Evolutionary conservation across 345 rosid species (phyloP).

Genomic region (Populus simonii): DNA sequence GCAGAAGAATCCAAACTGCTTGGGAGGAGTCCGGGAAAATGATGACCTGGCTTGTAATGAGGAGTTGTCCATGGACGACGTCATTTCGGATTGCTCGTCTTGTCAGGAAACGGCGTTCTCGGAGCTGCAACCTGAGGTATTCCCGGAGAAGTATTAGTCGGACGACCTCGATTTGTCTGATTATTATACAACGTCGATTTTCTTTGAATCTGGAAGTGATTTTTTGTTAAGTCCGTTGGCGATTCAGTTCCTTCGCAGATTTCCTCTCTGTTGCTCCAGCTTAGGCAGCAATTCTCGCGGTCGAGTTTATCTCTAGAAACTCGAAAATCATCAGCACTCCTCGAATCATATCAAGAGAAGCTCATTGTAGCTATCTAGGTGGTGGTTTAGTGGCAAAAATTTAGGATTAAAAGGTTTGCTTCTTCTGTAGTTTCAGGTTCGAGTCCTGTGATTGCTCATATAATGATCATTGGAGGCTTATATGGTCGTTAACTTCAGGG

Average conservation of each 20-base stretch:
- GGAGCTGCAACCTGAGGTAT: conserved; percentile 50
- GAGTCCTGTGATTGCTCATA: no score
- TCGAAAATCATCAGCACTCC: conserved; percentile 19
- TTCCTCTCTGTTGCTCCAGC: conserved; percentile 54
- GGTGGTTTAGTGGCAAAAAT: no score
- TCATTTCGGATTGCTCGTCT: conserved; percentile 43
- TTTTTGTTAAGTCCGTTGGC: conserved; percentile 55
- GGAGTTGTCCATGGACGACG: conserved; percentile 50
- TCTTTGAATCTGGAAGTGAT: conserved; percentile 62
- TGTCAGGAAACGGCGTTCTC: conserved; percentile 43
- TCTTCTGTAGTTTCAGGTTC: no score
- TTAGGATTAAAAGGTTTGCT: no score
- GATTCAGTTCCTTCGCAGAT: conserved; percentile 60
- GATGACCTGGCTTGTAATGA: conserved; percentile 71
- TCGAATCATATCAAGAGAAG: conserved; percentile 25
- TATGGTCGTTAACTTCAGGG: no score
- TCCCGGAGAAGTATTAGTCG: conserved; percentile 44
- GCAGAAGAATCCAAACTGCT: conserved; percentile 37
- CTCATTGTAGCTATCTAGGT: no score
- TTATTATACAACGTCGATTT: conserved; percentile 56
- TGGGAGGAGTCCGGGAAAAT: conserved; percentile 30
- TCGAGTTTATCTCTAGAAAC: conserved; percentile 39
- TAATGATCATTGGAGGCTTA: no score
- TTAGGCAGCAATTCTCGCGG: conserved; percentile 57
- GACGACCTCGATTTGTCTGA: conserved; percentile 64